phyloP scores from a whole-genome alignment of 73 alveolate genomes.

The Symbiodinium natans region DNA sequence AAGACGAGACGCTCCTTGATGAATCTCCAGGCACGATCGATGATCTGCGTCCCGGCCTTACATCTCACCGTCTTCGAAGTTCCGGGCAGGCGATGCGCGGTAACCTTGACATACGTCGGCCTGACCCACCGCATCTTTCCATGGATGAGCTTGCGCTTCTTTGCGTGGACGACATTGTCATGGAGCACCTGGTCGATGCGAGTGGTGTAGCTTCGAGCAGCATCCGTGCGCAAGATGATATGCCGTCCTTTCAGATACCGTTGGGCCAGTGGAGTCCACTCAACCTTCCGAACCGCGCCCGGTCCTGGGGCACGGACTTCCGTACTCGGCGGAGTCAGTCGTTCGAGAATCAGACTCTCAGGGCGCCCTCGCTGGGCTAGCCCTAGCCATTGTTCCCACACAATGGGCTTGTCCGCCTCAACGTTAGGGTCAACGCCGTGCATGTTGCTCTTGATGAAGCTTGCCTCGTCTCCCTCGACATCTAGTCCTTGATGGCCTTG shows the following conservation, averaged over 20 bases:
- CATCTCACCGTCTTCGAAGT: not conserved
- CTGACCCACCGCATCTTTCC: not conserved
- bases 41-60: too few species aligned
- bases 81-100: not conserved
- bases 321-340: not conserved
- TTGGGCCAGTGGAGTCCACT: not conserved
- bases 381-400: not conserved
- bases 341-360: not conserved
- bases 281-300: not conserved
- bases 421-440: not conserved
- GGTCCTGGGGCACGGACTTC: not conserved
- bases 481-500: not conserved
- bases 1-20: not conserved
- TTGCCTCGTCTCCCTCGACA: not conserved
- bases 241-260: not conserved
- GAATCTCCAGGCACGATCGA: not conserved
- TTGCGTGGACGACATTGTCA: not conserved
- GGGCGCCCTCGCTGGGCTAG: not conserved
- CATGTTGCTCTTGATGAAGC: not conserved
- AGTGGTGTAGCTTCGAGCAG: too few species aligned
- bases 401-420: not conserved
- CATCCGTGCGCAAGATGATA: not conserved
- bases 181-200: not conserved
- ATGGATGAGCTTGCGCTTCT: not conserved
- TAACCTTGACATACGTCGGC: not conserved